These are phyloP conservation scores for Baeospora myosura DNA, from an alignment of 1,284 basidiomycete species.

Conservation along the genomic window DNA sequence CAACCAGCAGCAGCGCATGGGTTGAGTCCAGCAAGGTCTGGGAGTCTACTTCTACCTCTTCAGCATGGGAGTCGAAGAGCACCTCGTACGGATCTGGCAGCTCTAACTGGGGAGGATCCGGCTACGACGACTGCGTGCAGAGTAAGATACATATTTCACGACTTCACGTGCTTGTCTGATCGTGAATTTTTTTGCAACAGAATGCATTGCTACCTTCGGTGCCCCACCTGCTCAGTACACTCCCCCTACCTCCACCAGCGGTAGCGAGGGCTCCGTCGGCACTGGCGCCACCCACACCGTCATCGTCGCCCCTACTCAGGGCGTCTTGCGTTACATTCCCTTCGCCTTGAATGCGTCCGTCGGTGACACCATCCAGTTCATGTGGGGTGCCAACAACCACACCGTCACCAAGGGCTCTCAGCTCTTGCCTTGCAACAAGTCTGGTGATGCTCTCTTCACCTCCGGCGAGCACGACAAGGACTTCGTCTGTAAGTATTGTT, in stretches of 20 bases:
- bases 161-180: not conserved
- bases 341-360: slow-evolving; percentile 67
- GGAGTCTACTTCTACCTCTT: slow-evolving; percentile 4
- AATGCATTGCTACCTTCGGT: slow-evolving; percentile 59
- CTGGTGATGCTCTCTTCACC: slow-evolving; percentile 47
- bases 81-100: slow-evolving; percentile 61
- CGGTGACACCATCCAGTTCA: slow-evolving; percentile 67
- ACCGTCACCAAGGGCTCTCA: slow-evolving; percentile 69
- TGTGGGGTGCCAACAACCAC: slow-evolving; percentile 69
- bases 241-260: slow-evolving; percentile 32
- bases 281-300: slow-evolving; percentile 61
- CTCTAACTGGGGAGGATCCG: slow-evolving; percentile 47
- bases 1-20: slow-evolving; percentile 22
- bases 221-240: slow-evolving; percentile 32
- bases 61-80: slow-evolving; percentile 28
- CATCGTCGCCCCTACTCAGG: slow-evolving; percentile 67
- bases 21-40: slow-evolving; percentile 3
- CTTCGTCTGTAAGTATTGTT: slow-evolving; percentile 46
- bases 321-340: slow-evolving; percentile 67
- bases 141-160: slow-evolving; percentile 35
- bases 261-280: slow-evolving; percentile 28
- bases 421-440: slow-evolving; percentile 65
- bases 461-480: slow-evolving; percentile 55
- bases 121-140: slow-evolving; percentile 64
- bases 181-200: slow-evolving; percentile 24